Conservation (phyloP, 345 rosid species). For the Passiflora organensis region DNA sequence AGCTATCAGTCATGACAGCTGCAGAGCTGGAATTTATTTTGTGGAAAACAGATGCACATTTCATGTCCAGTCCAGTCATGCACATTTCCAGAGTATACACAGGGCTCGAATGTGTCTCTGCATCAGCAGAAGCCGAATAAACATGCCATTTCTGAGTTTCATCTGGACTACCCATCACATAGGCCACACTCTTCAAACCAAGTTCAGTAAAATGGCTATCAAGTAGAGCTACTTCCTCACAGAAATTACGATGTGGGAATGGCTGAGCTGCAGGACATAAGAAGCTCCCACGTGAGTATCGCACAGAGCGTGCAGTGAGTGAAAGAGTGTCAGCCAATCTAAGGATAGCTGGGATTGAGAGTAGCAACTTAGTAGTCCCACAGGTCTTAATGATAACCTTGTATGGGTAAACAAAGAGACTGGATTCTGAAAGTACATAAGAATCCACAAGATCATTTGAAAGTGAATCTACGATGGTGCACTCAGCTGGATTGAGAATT, state of each 20-base stretch:
- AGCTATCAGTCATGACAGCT: constrained; percentile 44
- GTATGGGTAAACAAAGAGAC: constrained; percentile 73
- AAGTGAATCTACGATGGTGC: constrained; percentile 69
- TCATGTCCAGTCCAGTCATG: constrained; percentile 68
- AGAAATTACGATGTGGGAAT: constrained; percentile 66
- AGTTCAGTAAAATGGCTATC: constrained; percentile 55
- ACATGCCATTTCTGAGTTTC: constrained; percentile 71
- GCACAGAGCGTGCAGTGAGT: constrained; percentile 46
- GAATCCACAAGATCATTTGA: constrained; percentile 58
- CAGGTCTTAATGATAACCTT: constrained; percentile 84
- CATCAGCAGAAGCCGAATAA: constrained; percentile 50
- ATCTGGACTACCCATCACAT: constrained; percentile 47
- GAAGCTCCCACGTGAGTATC: constrained; percentile 73
- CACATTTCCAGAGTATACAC: constrained; percentile 77
- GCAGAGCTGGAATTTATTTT: constrained; percentile 44
- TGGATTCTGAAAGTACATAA: constrained; percentile 78
- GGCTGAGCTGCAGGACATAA: constrained; percentile 60
- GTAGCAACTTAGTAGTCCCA: constrained; percentile 75
- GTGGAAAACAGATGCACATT: constrained; percentile 59
- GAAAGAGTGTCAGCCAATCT: constrained; percentile 47
- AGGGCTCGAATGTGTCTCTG: constrained; percentile 9
- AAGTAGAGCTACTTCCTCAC: constrained; percentile 70
- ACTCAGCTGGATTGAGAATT: constrained; percentile 60
- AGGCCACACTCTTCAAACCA: constrained; percentile 54
- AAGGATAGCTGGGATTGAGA: constrained; percentile 58